Percentiles rank a stretch among this genome's conserved stretches.
Conservation (phyloP, 805 yeast species). For the Metschnikowia gruessii region DNA sequence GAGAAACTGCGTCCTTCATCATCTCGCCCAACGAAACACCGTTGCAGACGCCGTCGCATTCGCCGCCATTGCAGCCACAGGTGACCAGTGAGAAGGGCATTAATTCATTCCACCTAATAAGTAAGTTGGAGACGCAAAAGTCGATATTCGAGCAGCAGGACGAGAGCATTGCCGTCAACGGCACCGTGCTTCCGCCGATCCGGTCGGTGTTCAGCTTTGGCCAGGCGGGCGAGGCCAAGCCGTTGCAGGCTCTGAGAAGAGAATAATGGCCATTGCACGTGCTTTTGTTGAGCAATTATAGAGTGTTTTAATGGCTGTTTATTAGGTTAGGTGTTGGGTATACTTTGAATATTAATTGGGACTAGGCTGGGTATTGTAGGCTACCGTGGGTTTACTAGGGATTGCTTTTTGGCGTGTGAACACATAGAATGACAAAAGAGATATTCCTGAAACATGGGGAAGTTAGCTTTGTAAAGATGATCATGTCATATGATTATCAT, state of each 20-base stretch:
- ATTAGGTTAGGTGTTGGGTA: not conserved
- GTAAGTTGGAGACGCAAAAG: conserved; percentile 27
- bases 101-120: conserved; percentile 24
- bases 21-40: conserved; percentile 46
- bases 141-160: conserved; percentile 16
- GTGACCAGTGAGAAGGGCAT: conserved; percentile 14
- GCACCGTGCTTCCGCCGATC: conserved; percentile 43
- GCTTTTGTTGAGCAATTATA: not conserved
- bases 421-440: too few species aligned
- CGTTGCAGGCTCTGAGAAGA: conserved; percentile 1
- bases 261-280: not conserved
- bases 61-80: conserved; percentile 43
- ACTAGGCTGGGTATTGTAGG: not conserved
- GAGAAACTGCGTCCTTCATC: conserved; percentile 24
- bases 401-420: too few species aligned
- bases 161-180: conserved; percentile 37
- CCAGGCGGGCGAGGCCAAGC: conserved; percentile 3
- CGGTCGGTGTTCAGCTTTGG: conserved; percentile 36
- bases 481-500: too few species aligned
- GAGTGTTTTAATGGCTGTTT: not conserved
- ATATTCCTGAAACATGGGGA: too few species aligned
- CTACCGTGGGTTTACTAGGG: too few species aligned
- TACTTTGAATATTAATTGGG: not conserved
- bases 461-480: too few species aligned
- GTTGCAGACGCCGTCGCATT: conserved; percentile 47